Base-by-base conservation (phyloP, 2,329 filamentous ascomycete species). In the Didymellaceae sp. region DNA sequence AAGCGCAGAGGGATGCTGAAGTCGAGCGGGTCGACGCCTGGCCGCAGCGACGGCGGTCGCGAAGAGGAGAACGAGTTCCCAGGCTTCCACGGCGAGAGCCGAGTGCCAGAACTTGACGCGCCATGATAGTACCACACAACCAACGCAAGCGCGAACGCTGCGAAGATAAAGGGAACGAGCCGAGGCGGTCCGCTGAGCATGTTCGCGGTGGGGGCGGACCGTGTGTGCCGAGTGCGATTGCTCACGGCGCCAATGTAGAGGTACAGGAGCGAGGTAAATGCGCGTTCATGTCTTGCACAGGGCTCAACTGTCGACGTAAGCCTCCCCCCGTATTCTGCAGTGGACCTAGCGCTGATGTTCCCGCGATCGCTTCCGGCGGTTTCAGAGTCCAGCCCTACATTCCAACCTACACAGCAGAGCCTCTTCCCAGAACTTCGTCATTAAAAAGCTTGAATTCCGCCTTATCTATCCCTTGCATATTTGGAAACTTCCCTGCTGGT, bases 111-210 rank as follows among this genome's bases (percentile, higher is more conserved):
- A 33, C 48, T 40, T 10, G 55, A 51, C 28, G 40, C 42, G 31
- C 60, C 44, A 30, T 61, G 59, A 7, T 68, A 38, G 48, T 70
- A 71, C 67, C 65, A 70, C 64, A 67, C 70, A 25, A 59, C 58
- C 13, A 72, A 55, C 37, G 55, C 47, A 21, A 72, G 55, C 18
- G 61, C 52, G 18, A 66, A 46, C 35, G 67, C 52, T 41, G 66
- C 45, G 33, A 63, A 58, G 43, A 71, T 44, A 25, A 68, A 56
- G 39, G 66, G 67, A 2, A 71, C 47, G 14, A 69, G 58, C 45
- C 70, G 65, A 16, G 70, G 70, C 24, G 70, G 70, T 38, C 69
- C 66, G 43, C 68, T 65, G 46, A 73, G 63, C 70, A 73, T 72
- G 22, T n/a, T 70, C 62, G 31, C 55, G 48, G 47, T 26, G 47